Evolutionary conservation across 306 rosid species (phyloP), one percentile per base, ranked within the genome.

Genomic region (Corylus americana): DNA sequence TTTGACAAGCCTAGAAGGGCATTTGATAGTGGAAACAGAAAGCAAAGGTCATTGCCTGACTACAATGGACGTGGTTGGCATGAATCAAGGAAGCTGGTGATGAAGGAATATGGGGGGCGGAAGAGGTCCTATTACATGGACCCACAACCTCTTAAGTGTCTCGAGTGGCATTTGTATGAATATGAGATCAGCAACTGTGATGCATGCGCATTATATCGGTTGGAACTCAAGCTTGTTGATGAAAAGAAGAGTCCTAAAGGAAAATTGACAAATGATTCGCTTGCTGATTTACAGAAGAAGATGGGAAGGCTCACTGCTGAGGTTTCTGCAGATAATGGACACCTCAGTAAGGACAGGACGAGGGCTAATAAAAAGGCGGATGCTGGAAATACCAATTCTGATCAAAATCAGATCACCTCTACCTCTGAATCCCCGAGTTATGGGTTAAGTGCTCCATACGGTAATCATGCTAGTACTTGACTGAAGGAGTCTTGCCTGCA

Each of bases 61-160:
- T 89, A 92, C 83, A 82, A 72, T 3, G 98, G 98, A 72, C 92
- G 98, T 31, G 98, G 98, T 75, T 94, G 98, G 98, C 98, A 94
- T 64, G 98, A 94, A 78, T 94, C 98, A 11, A 94, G 98, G 91
- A 94, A 94, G 93, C 97, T 89, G 82, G 88, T 91, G 81, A 92
- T 94, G 97, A 92, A 87, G 86, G 98, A 92, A 84, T 85, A 80
- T 80, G 93, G 94, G 39, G 98, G 98, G 62, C 89, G 88, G 63
- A 94, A 94, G 89, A 91, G 98, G 83, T 94, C 98, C 70, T 94
- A 94, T 87, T 94, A 94, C 78, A 94, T 94, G 98, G 98, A 94
- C 68, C 98, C 98, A 2, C 98, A 94, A 75, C 98, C 98, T 25
- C 81, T 81, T 57, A 79, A 85, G 86, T 85, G 89, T 79, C 85